Evolutionary conservation across 2,329 filamentous ascomycete genomes (phyloP).

Genomic region (Trichophyton verrucosum): DNA sequence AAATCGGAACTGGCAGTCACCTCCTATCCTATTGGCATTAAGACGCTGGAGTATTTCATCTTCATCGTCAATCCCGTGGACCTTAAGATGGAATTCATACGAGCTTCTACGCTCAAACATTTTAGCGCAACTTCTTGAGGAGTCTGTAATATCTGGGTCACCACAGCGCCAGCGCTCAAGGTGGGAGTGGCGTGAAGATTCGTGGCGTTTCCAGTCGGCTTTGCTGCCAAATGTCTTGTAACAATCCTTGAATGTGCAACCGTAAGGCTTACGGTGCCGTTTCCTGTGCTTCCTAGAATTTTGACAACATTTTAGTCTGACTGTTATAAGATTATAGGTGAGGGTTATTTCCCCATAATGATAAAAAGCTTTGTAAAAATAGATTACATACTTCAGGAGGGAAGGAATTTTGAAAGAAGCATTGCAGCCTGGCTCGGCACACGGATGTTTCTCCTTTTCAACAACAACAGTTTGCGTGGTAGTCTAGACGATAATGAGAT

Average conservation of each 20-base stretch:
- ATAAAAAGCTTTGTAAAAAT: conserved; percentile 14
- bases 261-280: conserved; percentile 68
- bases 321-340: background rate
- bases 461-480: background rate
- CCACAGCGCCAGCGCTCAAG: conserved; percentile 61
- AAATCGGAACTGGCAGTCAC: conserved; percentile 53
- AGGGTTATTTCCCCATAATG: too few relatives aligned
- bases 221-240: conserved; percentile 74
- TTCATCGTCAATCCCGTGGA: conserved; percentile 33
- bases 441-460: background rate
- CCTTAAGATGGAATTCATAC: conserved; percentile 51
- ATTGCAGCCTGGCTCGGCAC: background rate
- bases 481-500: background rate
- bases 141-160: conserved; percentile 22
- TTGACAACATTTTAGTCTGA: background rate
- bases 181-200: conserved; percentile 64
- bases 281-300: conserved; percentile 66
- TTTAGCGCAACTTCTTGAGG: conserved; percentile 39
- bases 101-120: conserved; percentile 46
- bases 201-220: conserved; percentile 88
- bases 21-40: conserved; percentile 48
- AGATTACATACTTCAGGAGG: background rate
- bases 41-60: conserved; percentile 25
- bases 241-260: conserved; percentile 62
- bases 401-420: background rate